These are phyloP conservation scores for Pelargonium cotyledonis DNA, from an alignment of 441 rosid genomes.

Conservation along the genomic window DNA sequence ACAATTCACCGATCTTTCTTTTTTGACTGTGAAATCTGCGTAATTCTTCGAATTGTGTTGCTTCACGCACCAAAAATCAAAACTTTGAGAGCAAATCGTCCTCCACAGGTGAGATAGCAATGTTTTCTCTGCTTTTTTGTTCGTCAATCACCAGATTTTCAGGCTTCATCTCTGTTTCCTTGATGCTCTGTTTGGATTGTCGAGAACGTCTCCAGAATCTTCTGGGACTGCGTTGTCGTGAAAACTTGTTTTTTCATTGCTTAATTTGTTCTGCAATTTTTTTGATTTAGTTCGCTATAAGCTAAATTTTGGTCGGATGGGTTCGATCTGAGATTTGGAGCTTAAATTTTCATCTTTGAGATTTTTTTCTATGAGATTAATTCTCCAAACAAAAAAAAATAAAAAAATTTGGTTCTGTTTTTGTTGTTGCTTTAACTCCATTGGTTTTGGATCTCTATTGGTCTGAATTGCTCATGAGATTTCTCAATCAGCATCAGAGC, in stretches of 20 bases:
- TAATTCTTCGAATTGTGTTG: background rate
- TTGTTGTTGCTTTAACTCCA: background rate
- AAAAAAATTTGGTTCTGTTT: background rate
- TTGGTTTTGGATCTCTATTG: slow-evolving; percentile 28
- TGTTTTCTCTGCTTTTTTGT: background rate
- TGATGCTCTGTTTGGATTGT: background rate
- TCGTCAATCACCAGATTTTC: background rate
- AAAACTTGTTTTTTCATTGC: background rate
- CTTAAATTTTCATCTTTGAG: background rate
- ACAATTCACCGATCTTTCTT: background rate
- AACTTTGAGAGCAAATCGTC: background rate
- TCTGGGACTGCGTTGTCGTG: background rate
- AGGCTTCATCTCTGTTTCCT: background rate
- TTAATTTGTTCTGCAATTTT: background rate
- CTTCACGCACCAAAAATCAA: background rate
- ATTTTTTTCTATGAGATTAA: background rate
- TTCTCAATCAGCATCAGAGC: slow-evolving; percentile 13
- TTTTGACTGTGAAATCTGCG: background rate
- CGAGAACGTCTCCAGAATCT: background rate
- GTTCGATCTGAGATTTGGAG: slow-evolving; percentile 4
- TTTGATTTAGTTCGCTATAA: background rate
- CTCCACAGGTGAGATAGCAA: background rate
- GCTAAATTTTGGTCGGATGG: background rate
- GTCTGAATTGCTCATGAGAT: slow-evolving; percentile 9
- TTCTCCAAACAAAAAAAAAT: background rate